These are phyloP conservation scores for Monosporascus sp. DNA, from an alignment of 2,329 filamentous ascomycete species.

Conservation along the genomic window DNA sequence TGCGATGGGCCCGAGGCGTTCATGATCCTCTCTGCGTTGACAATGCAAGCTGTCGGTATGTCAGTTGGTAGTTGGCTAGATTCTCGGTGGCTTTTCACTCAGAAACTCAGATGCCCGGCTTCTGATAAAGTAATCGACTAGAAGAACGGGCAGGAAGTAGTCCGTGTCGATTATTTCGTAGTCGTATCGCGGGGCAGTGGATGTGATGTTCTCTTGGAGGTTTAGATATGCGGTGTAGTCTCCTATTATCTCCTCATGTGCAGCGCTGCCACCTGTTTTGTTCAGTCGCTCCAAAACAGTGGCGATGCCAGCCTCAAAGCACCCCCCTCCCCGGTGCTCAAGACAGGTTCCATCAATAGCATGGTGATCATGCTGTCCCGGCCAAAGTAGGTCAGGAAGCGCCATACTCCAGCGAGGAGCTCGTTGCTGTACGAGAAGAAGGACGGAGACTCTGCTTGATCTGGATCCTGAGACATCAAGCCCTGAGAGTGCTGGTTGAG, in stretches of 20 bases:
- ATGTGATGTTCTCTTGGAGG: conserved; percentile 45
- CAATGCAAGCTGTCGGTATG: conserved; percentile 46
- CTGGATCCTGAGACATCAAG: conserved; percentile 40
- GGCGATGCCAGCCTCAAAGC: conserved; percentile 57
- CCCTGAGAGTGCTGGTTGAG: conserved; percentile 42
- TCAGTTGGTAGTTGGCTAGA: conserved; percentile 45
- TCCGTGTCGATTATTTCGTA: conserved; percentile 63
- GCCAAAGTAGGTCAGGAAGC: conserved; percentile 64
- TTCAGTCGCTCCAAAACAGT: conserved; percentile 59
- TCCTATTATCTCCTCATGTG: conserved; percentile 61
- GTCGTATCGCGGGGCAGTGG: conserved; percentile 48
- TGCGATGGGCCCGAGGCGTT: conserved; percentile 46
- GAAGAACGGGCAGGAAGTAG: conserved; percentile 53
- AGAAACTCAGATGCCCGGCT: conserved; percentile 33
- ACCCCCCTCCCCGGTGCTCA: conserved; percentile 50
- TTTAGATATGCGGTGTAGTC: conserved; percentile 62
- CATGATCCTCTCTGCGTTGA: conserved; percentile 56
- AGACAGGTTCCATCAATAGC: conserved; percentile 52
- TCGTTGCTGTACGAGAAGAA: conserved; percentile 62
- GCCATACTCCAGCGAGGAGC: conserved; percentile 59
- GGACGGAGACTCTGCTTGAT: conserved; percentile 48
- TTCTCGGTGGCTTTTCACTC: conserved; percentile 43
- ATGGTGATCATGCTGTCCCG: conserved; percentile 60
- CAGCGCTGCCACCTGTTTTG: conserved; percentile 53
- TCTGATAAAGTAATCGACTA: conserved; percentile 53